These are phyloP conservation scores for Brassica juncea DNA, from an alignment of 345 rosid species.

Conservation along the genomic window DNA sequence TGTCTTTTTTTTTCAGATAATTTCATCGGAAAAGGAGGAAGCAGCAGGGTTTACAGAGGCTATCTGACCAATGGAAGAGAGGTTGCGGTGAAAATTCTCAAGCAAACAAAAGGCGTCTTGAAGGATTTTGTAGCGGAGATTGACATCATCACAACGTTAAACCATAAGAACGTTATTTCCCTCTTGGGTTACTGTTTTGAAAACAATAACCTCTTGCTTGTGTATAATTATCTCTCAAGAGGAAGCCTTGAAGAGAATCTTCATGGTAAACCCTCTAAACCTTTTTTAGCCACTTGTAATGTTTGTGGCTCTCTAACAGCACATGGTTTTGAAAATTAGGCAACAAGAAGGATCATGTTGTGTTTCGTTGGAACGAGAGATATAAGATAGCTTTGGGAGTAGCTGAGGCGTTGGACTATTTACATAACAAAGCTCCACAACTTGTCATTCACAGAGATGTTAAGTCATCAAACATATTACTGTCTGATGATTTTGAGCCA, in stretches of 20 bases:
- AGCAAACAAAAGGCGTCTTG: constrained; percentile 61
- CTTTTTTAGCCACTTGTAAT: neutral
- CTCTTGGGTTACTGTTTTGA: constrained; percentile 88
- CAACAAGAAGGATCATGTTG: constrained; percentile 49
- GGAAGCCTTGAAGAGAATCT: constrained; percentile 98
- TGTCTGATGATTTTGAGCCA: constrained; percentile 89
- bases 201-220: constrained; percentile 61
- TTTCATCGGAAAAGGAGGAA: constrained; percentile 90
- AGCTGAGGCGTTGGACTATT: constrained; percentile 87
- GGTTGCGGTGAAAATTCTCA: constrained; percentile 89
- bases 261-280: constrained; percentile 59
- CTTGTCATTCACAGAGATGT: constrained; percentile 92
- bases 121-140: constrained; percentile 78
- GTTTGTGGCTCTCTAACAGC: constrained; percentile 10
- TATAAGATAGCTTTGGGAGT: constrained; percentile 84
- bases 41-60: constrained; percentile 81
- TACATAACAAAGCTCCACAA: constrained; percentile 59
- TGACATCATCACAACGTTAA: constrained; percentile 71
- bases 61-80: constrained; percentile 78
- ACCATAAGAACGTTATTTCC: constrained; percentile 79
- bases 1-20: constrained; percentile 52
- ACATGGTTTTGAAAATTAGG: constrained; percentile 43
- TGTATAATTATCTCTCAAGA: constrained; percentile 78
- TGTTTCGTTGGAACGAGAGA: constrained; percentile 83
- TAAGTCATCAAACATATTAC: constrained; percentile 87